Conservation (phyloP, 768 basidiomycete genomes). For the Boletus huronensis region DNA sequence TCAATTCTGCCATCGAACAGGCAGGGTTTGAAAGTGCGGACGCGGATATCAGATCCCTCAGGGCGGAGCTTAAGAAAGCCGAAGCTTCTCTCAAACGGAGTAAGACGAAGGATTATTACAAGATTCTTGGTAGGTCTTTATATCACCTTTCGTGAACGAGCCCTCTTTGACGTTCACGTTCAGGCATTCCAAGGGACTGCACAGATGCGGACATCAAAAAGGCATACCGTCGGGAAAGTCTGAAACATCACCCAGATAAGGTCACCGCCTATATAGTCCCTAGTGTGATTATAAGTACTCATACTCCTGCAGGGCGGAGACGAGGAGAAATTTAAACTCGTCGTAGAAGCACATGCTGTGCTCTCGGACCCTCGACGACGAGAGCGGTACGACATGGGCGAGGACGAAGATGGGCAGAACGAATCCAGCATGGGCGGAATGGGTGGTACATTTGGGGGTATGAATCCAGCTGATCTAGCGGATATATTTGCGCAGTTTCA, state of each 20-base stretch:
- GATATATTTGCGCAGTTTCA: slow-evolving; percentile 65
- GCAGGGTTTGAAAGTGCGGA: slow-evolving; percentile 62
- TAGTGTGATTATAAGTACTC: slow-evolving; percentile 1
- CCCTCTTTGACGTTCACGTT: slow-evolving; percentile 4
- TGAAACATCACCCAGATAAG: slow-evolving; percentile 87
- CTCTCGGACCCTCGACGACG: slow-evolving; percentile 73
- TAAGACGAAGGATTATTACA: slow-evolving; percentile 89
- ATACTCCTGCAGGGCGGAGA: slow-evolving; percentile 67
- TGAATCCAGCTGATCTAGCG: slow-evolving; percentile 50
- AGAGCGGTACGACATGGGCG: slow-evolving; percentile 76
- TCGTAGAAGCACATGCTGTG: slow-evolving; percentile 77
- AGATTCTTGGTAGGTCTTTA: slow-evolving; percentile 51
- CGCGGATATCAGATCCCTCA: slow-evolving; percentile 59
- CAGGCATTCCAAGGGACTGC: slow-evolving; percentile 50
- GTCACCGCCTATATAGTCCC: slow-evolving; percentile 29
- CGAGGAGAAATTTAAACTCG: slow-evolving; percentile 94
- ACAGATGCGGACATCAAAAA: slow-evolving; percentile 80
- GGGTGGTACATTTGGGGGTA: slow-evolving; percentile 40
- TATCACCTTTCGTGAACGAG: neutral
- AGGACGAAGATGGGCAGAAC: slow-evolving; percentile 70
- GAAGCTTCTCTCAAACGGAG: slow-evolving; percentile 80
- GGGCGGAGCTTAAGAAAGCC: slow-evolving; percentile 70
- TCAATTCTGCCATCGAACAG: slow-evolving; percentile 75
- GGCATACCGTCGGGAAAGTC: slow-evolving; percentile 81
- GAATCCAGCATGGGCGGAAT: slow-evolving; percentile 40